phyloP scores from a whole-genome alignment of 805 yeast genomes.

The Candida vartiovaarae region DNA sequence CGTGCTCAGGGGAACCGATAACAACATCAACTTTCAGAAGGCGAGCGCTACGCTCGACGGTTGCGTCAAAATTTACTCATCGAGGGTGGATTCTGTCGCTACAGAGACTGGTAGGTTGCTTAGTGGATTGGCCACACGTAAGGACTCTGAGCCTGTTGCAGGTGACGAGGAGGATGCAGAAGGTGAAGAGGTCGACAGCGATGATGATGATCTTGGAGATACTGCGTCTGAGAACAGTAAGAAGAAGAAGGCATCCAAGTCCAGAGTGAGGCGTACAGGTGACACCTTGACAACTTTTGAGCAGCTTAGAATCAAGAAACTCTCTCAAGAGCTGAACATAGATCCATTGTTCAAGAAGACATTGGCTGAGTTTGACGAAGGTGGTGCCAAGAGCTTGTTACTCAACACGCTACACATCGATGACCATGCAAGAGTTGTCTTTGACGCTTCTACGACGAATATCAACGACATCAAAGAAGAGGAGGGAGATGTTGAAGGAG shows the following conservation, averaged over 20 bases:
- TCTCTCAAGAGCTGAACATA: slow-evolving; percentile 57
- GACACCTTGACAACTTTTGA: slow-evolving; percentile 49
- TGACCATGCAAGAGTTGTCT: slow-evolving; percentile 47
- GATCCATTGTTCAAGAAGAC: slow-evolving; percentile 75
- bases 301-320: slow-evolving; percentile 41
- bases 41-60: slow-evolving; percentile 93
- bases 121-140: slow-evolving; percentile 59
- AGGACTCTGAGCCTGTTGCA: slow-evolving; percentile 17
- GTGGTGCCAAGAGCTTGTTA: slow-evolving; percentile 68
- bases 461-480: slow-evolving; percentile 8
- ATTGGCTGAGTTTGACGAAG: slow-evolving; percentile 73
- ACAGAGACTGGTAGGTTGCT: slow-evolving; percentile 81
- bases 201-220: slow-evolving; percentile 14
- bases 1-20: slow-evolving; percentile 65
- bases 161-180: neutral
- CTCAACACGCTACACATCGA: slow-evolving; percentile 56
- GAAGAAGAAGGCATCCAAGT: slow-evolving; percentile 23
- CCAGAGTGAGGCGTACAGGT: slow-evolving; percentile 23
- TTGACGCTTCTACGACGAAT: slow-evolving; percentile 35
- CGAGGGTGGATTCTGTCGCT: slow-evolving; percentile 87
- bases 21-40: slow-evolving; percentile 76
- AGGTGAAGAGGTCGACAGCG: slow-evolving; percentile 19
- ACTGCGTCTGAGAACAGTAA: slow-evolving; percentile 18
- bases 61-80: slow-evolving; percentile 86
- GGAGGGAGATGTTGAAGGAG: slow-evolving; percentile 18